Base-by-base conservation (phyloP, 805 yeast species). In the Aciculoconidium aculeatum region DNA sequence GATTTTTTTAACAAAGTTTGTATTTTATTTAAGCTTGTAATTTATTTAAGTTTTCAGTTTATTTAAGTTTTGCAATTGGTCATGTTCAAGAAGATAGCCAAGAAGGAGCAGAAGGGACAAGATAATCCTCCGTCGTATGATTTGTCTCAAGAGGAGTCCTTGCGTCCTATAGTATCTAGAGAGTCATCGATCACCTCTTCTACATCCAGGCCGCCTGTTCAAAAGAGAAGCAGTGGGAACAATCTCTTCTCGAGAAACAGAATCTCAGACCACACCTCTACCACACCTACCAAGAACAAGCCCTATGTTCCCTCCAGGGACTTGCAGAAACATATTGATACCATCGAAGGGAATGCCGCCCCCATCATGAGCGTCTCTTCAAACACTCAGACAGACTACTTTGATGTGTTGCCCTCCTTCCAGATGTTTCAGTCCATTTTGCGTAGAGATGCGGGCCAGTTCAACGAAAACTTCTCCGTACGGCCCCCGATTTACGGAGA, bases 361-460 rank as follows among this genome's bases (percentile, higher is more conserved):
- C 11, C 37, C 53, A 6, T 27, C 53, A 5, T 42, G 52, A 2
- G 42, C 54, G 5, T 45, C 3, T 38, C 52, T 6, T 47, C 61
- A 4, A 41, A 47, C 17, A 43, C 61, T 2, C 59, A 55, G 26
- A 57, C 65, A 2, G 59, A 58, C 27, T 57, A 34, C 65, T 65
- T 74, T 28, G 84, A 78, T 41, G 70, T 78, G 2, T 49, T 79
- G 19, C 87, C 85, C 0, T 75, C 84, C 0, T 79, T 77, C 44
- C 81, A 77, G 37, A 73, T 79, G 77, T 77, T 75, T 43, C 76
- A 73, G 41, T 67, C 70, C 42, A 53, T 67, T 44, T 40, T 68
- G 55, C 37, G 63, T 45, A 31, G 75, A 48, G 45, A 67, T 46
- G 63, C 58, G 31, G 40, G 41, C 17, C 67, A 64, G 34, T 61